A percentile compares a stretch with the other conserved stretches of the same genome.
phyloP scores from a whole-genome alignment of 2,329 filamentous ascomycete species.

The Dothideomycetes sp. region DNA sequence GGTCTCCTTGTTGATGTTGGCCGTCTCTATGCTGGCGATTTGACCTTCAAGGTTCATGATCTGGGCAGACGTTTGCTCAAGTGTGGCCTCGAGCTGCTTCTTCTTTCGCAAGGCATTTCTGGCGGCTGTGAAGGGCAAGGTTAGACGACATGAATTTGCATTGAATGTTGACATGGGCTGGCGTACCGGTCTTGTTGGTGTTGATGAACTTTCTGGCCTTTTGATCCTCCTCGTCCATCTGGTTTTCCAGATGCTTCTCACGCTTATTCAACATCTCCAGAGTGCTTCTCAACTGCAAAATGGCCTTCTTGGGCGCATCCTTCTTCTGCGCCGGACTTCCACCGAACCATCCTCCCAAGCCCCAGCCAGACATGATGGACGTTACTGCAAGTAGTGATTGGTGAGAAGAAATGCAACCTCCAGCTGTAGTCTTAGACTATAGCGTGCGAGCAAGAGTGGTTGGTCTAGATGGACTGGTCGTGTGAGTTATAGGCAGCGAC shows the following conservation, averaged over 20 bases:
- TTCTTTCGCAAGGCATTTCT: slow-evolving; percentile 86
- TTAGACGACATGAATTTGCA: too few species aligned
- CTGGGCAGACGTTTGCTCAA: slow-evolving; percentile 83
- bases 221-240: slow-evolving; percentile 86
- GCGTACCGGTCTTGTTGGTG: slow-evolving; percentile 81
- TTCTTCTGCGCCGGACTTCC: slow-evolving; percentile 70
- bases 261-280: slow-evolving; percentile 97
- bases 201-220: slow-evolving; percentile 81
- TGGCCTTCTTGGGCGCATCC: slow-evolving; percentile 94
- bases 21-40: slow-evolving; percentile 92
- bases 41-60: slow-evolving; percentile 90
- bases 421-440: slow-evolving; percentile 2
- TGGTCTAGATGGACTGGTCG: too few species aligned
- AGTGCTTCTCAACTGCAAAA: slow-evolving; percentile 76
- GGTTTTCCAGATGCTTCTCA: slow-evolving; percentile 79
- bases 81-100: slow-evolving; percentile 84
- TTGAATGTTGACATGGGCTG: background rate
- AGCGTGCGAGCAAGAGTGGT: too few species aligned
- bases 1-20: slow-evolving; percentile 98
- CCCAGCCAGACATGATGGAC: slow-evolving; percentile 46
- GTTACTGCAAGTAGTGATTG: background rate
- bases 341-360: slow-evolving; percentile 77
- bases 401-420: too few species aligned
- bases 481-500: background rate
- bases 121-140: slow-evolving; percentile 53